phyloP scores from a whole-genome alignment of 2,329 filamentous ascomycete species.

The Paecilomyces fulvus region DNA sequence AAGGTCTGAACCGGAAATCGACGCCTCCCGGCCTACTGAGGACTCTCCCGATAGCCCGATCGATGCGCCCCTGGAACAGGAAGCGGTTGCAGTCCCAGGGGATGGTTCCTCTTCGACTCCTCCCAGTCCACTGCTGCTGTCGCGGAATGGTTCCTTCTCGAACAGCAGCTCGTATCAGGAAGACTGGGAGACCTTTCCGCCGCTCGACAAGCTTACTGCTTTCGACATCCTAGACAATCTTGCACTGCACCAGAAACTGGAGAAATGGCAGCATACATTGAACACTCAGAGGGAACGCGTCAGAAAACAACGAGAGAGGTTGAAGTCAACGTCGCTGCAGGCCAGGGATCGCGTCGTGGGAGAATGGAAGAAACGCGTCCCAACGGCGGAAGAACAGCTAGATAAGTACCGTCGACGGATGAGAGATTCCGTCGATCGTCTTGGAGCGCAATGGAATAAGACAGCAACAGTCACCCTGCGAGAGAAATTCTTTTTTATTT shows the following conservation, averaged over 20 bases:
- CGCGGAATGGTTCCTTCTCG: slow-evolving; percentile 74
- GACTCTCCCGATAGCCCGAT: slow-evolving; percentile 15
- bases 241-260: slow-evolving; percentile 78
- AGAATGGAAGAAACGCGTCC: slow-evolving; percentile 80
- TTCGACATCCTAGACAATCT: slow-evolving; percentile 93
- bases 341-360: slow-evolving; percentile 88
- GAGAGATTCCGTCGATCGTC: slow-evolving; percentile 78
- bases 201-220: slow-evolving; percentile 79
- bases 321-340: slow-evolving; percentile 65
- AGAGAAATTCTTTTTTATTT: slow-evolving; percentile 95
- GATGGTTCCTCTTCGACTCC: slow-evolving; percentile 23
- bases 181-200: slow-evolving; percentile 78
- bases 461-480: slow-evolving; percentile 78
- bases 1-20: slow-evolving; percentile 15
- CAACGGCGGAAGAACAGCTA: slow-evolving; percentile 82
- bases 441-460: slow-evolving; percentile 80
- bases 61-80: slow-evolving; percentile 17
- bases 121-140: slow-evolving; percentile 41
- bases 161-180: slow-evolving; percentile 77
- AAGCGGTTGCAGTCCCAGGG: slow-evolving; percentile 15
- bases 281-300: slow-evolving; percentile 79
- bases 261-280: slow-evolving; percentile 78
- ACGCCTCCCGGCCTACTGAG: slow-evolving; percentile 15
- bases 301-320: slow-evolving; percentile 67
- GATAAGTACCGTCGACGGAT: slow-evolving; percentile 84